phyloP scores from a whole-genome alignment of 306 rosid species.

The Urtica urens region DNA sequence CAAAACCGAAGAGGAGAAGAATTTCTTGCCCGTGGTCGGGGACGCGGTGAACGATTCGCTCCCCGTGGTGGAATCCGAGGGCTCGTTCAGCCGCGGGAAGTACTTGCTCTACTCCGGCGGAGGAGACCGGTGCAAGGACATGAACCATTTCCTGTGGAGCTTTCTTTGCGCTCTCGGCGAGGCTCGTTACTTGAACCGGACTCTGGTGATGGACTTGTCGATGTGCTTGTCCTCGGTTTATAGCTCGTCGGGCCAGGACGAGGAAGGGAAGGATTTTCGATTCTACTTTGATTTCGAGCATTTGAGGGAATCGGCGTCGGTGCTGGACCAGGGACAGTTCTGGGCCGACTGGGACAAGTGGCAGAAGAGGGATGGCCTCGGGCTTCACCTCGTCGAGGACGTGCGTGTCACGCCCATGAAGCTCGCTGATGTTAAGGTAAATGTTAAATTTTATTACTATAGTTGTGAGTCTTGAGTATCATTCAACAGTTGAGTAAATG shows the following conservation, averaged over 20 bases:
- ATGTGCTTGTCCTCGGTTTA: slow-evolving; percentile 81
- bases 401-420: slow-evolving; percentile 75
- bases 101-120: slow-evolving; percentile 68
- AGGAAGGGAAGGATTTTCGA: slow-evolving; percentile 95
- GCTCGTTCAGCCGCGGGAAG: slow-evolving; percentile 57
- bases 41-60: slow-evolving; percentile 75
- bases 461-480: too few species aligned
- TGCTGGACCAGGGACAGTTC: slow-evolving; percentile 77
- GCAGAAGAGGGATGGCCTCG: slow-evolving; percentile 59
- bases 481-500: too few species aligned
- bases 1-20: slow-evolving; percentile 31
- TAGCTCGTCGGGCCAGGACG: slow-evolving; percentile 61
- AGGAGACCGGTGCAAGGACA: slow-evolving; percentile 93
- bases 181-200: slow-evolving; percentile 93
- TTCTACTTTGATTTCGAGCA: slow-evolving; percentile 97
- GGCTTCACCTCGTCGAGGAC: slow-evolving; percentile 75
- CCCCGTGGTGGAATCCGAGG: slow-evolving; percentile 79
- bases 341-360: slow-evolving; percentile 86
- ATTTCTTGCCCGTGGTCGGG: slow-evolving; percentile 61
- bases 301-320: slow-evolving; percentile 76
- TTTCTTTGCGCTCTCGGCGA: slow-evolving; percentile 97
- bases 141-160: slow-evolving; percentile 97
- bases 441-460: too few species aligned
- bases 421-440: slow-evolving; percentile 47
- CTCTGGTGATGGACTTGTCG: slow-evolving; percentile 89